Percentiles rank a stretch among this genome's conserved stretches.
Conservation (phyloP, 139 green algal species). For the Chlamydomonas sp. region DNA sequence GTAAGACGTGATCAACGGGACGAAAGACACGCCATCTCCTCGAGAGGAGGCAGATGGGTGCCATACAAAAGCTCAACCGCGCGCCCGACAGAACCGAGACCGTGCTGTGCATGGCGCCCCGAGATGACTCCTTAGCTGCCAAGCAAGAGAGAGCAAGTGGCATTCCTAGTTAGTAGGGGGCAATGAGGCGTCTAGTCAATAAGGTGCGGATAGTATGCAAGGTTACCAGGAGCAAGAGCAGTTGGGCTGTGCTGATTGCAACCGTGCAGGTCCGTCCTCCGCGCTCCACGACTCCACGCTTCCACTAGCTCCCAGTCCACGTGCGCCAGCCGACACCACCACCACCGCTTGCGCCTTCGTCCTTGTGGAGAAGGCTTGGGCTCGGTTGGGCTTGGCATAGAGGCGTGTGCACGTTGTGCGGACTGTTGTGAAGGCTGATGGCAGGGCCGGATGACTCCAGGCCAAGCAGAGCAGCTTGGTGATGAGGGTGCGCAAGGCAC, state of each 20-base stretch:
- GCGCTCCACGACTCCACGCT: constrained; percentile 12
- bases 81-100: constrained; percentile 1
- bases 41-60: no score
- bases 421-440: constrained; percentile 26
- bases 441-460: constrained; percentile 41
- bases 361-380: constrained; percentile 31
- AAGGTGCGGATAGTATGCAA: constrained; percentile 4
- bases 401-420: background rate
- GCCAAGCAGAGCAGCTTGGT: constrained; percentile 45
- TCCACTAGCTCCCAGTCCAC: constrained; percentile 8
- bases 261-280: constrained; percentile 8
- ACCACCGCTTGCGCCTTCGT: constrained; percentile 37
- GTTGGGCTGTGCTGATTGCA: constrained; percentile 41
- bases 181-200: constrained; percentile 11
- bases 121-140: constrained; percentile 35
- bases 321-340: constrained; percentile 14
- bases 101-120: constrained; percentile 19
- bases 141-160: constrained; percentile 20
- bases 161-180: constrained; percentile 22
- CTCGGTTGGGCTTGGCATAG: constrained; percentile 25
- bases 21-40: no score
- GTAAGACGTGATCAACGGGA: no score
- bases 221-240: constrained; percentile 38
- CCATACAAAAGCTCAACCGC: no score
- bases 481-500: no score